phyloP scores from a whole-genome alignment of 345 rosid genomes.

The Citrus reticulata region DNA sequence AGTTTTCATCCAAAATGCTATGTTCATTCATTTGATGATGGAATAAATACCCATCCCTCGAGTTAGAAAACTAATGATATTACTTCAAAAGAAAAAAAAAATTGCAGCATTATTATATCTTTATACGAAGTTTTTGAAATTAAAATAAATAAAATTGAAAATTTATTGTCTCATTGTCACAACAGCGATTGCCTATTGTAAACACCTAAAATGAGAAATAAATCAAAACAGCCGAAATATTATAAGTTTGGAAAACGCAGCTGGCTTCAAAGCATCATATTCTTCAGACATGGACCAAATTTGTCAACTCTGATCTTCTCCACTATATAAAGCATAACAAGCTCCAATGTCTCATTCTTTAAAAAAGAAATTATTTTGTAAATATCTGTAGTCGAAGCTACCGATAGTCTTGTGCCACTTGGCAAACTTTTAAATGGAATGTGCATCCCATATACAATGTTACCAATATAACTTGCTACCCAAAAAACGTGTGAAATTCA shows the following conservation, averaged over 20 bases:
- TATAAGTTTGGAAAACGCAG: background rate
- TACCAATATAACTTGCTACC: background rate
- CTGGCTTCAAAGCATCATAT: background rate
- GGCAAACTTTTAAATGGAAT: background rate
- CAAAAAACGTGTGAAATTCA: background rate
- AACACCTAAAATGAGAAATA: background rate
- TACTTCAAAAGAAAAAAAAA: too few species aligned
- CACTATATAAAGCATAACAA: background rate
- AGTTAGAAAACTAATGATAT: too few species aligned
- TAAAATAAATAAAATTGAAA: too few species aligned
- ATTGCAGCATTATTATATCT: too few species aligned
- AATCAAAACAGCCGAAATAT: background rate
- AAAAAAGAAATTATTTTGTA: background rate
- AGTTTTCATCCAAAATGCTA: too few species aligned
- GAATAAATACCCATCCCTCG: too few species aligned
- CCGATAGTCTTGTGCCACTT: background rate
- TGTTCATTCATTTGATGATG: too few species aligned
- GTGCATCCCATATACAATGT: background rate
- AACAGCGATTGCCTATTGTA: too few species aligned
- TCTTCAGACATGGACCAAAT: background rate
- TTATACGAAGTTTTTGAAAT: too few species aligned
- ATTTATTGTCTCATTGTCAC: too few species aligned
- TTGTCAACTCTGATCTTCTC: background rate
- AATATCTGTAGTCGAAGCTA: background rate
- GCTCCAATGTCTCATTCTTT: background rate